Percentiles rank a stretch among this genome's conserved stretches.
phyloP scores from a whole-genome alignment of 1,139 yeast genomes.

The Trichomonascaceae sp. region DNA sequence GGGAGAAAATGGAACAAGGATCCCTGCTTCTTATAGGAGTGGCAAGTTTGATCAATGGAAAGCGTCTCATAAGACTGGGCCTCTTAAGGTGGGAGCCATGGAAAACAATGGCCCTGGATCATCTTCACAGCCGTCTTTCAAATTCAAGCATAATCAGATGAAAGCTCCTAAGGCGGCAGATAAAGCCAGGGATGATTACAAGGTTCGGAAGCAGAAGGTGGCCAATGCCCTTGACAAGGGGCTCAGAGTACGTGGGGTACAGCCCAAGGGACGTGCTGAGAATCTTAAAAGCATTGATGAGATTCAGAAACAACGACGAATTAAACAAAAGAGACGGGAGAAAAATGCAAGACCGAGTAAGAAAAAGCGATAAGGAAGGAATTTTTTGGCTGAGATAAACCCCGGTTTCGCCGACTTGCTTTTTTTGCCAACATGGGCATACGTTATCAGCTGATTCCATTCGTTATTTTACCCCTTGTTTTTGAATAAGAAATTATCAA shows the following conservation, averaged over 20 bases:
- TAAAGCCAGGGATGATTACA: constrained; percentile 79
- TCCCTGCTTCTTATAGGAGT: constrained; percentile 87
- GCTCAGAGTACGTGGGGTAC: constrained; percentile 57
- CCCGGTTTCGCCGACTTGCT: not conserved
- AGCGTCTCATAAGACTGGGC: constrained; percentile 53
- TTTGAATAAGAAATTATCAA: too few relatives aligned
- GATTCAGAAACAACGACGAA: constrained; percentile 69
- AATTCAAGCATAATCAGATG: constrained; percentile 64
- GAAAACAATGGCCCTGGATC: constrained; percentile 34
- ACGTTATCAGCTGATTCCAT: not conserved
- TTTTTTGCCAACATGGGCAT: not conserved
- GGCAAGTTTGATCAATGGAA: constrained; percentile 94
- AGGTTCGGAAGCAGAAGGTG: constrained; percentile 76
- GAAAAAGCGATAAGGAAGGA: constrained; percentile 28
- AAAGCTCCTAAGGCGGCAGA: constrained; percentile 89
- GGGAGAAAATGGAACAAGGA: constrained; percentile 89
- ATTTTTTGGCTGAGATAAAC: not conserved
- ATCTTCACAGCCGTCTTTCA: constrained; percentile 31
- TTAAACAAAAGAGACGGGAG: constrained; percentile 64
- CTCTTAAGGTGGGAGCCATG: constrained; percentile 48
- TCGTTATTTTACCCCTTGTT: not conserved
- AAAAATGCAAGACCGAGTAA: constrained; percentile 84
- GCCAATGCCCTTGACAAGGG: constrained; percentile 77
- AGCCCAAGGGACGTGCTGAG: constrained; percentile 24
- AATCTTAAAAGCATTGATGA: constrained; percentile 61